Evolutionary conservation across 2,329 filamentous ascomycete genomes (phyloP).

Genomic region (Xylariaceae sp.): DNA sequence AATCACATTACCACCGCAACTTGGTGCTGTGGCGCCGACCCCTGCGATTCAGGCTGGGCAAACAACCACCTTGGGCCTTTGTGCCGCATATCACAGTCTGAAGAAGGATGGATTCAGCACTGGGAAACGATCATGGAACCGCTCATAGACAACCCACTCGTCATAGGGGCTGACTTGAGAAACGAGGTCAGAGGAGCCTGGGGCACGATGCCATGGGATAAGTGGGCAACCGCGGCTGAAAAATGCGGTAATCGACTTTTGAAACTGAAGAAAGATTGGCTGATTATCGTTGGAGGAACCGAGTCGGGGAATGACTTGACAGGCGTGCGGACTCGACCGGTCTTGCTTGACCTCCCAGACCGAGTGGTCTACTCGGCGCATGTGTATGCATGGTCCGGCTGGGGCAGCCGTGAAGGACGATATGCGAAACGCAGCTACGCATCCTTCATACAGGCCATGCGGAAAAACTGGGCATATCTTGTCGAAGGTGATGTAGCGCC

Average conservation of each 20-base stretch:
- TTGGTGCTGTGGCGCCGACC: slow-evolving; percentile 67
- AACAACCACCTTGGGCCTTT: slow-evolving; percentile 60
- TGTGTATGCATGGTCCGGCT: slow-evolving; percentile 67
- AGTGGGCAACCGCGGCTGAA: slow-evolving; percentile 63
- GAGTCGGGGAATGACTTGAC: slow-evolving; percentile 63
- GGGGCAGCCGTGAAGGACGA: slow-evolving; percentile 57
- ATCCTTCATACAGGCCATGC: slow-evolving; percentile 61
- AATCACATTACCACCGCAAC: slow-evolving; percentile 66
- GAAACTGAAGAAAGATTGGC: slow-evolving; percentile 57
- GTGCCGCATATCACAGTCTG: slow-evolving; percentile 59
- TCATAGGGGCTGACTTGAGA: slow-evolving; percentile 63
- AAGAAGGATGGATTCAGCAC: slow-evolving; percentile 62
- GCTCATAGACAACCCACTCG: slow-evolving; percentile 54
- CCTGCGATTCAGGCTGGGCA: slow-evolving; percentile 63
- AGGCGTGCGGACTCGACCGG: slow-evolving; percentile 51
- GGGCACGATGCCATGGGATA: slow-evolving; percentile 64
- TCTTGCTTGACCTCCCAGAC: slow-evolving; percentile 52
- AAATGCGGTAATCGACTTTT: slow-evolving; percentile 58
- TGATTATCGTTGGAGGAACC: slow-evolving; percentile 65
- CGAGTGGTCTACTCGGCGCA: slow-evolving; percentile 65
- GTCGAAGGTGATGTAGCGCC: slow-evolving; percentile 53
- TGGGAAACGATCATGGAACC: slow-evolving; percentile 63
- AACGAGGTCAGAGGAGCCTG: slow-evolving; percentile 67
- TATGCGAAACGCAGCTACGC: slow-evolving; percentile 58
- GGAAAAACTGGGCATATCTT: slow-evolving; percentile 63